Evolutionary conservation across 768 basidiomycete species (phyloP).

Genomic region (Mrakia hoshinonis): DNA sequence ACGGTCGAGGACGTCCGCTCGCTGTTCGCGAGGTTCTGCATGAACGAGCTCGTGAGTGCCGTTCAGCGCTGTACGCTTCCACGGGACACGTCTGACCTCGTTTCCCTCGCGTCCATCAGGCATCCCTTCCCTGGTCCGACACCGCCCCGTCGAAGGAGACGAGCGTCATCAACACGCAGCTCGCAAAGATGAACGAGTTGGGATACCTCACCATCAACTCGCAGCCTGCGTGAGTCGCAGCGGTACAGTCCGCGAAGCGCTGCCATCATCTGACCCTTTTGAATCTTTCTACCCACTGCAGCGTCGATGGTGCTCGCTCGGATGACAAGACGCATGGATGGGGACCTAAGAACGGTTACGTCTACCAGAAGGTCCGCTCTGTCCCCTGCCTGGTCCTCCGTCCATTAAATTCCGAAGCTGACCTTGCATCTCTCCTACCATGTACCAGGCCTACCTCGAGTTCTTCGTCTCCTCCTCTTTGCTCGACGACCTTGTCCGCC

Average conservation of each 20-base stretch:
- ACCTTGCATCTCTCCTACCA: background rate
- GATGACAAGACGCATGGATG: constrained; percentile 81
- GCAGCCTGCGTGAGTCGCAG: constrained; percentile 57
- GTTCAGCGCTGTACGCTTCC: background rate
- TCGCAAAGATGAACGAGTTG: constrained; percentile 65
- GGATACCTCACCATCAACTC: constrained; percentile 97
- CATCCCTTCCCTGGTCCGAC: constrained; percentile 41
- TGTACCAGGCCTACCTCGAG: constrained; percentile 89
- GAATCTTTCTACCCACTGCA: background rate
- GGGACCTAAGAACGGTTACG: constrained; percentile 84
- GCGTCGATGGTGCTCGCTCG: constrained; percentile 73
- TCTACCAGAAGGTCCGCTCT: constrained; percentile 76
- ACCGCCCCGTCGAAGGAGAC: constrained; percentile 42
- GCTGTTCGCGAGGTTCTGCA: constrained; percentile 41
- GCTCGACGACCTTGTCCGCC: constrained; percentile 61
- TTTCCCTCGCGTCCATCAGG: background rate
- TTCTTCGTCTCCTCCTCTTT: constrained; percentile 79
- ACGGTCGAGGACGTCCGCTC: constrained; percentile 36
- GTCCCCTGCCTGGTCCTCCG: background rate
- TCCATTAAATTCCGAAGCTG: constrained; percentile 56
- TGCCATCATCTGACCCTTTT: background rate
- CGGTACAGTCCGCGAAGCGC: background rate
- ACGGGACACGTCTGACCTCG: background rate
- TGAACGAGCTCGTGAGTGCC: constrained; percentile 35
- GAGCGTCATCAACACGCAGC: constrained; percentile 40